phyloP scores from a whole-genome alignment of 208 protist genomes.

The Leishmania lainsoni region DNA sequence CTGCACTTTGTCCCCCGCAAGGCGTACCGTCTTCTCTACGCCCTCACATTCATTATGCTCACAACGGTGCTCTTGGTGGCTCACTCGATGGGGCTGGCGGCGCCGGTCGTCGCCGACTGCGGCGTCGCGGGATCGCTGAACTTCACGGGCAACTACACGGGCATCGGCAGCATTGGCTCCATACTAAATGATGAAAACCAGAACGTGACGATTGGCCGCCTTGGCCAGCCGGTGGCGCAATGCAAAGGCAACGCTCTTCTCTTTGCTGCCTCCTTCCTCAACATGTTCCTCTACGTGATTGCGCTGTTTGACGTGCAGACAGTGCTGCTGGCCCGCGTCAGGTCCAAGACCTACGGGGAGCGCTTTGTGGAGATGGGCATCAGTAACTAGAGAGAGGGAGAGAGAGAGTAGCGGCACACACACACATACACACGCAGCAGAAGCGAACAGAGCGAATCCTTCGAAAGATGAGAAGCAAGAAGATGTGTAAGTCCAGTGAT shows the following conservation, averaged over 20 bases:
- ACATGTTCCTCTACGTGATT: slow-evolving; percentile 62
- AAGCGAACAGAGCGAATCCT: not conserved
- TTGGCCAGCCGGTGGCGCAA: slow-evolving; percentile 54
- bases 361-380: slow-evolving; percentile 87
- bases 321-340: slow-evolving; percentile 69
- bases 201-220: slow-evolving; percentile 38
- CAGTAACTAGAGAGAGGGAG: slow-evolving; percentile 53
- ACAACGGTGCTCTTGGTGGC: slow-evolving; percentile 59
- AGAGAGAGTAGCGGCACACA: not conserved
- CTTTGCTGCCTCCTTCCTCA: slow-evolving; percentile 63
- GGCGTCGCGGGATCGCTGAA: slow-evolving; percentile 17
- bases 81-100: slow-evolving; percentile 71
- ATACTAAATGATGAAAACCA: slow-evolving; percentile 33
- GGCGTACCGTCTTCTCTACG: slow-evolving; percentile 80
- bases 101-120: slow-evolving; percentile 66
- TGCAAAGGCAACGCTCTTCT: slow-evolving; percentile 55
- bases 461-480: not conserved
- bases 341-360: slow-evolving; percentile 87
- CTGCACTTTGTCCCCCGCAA: slow-evolving; percentile 83
- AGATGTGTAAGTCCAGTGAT: not conserved
- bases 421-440: not conserved
- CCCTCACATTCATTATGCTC: slow-evolving; percentile 66
- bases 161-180: slow-evolving; percentile 27
- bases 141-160: slow-evolving; percentile 29
- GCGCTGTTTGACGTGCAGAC: slow-evolving; percentile 85